These are phyloP conservation scores for Candida germanica DNA, from an alignment of 805 yeast genomes.

Conservation along the genomic window DNA sequence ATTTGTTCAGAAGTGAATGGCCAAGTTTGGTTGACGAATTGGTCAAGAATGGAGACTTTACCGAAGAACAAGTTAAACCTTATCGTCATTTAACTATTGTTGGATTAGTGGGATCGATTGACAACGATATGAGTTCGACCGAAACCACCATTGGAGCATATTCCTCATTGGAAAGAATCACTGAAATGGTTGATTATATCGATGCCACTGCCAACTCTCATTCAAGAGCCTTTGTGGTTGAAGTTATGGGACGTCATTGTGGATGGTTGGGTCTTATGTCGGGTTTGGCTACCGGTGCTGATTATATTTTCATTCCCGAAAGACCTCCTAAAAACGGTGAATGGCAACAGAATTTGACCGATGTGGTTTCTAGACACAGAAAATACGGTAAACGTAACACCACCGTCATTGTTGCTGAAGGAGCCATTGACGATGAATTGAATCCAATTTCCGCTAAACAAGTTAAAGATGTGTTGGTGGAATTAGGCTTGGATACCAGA, in stretches of 20 bases:
- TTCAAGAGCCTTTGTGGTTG: slow-evolving; percentile 79
- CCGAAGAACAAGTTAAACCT: slow-evolving; percentile 43
- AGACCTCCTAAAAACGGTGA: slow-evolving; percentile 60
- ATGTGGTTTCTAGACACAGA: slow-evolving; percentile 62
- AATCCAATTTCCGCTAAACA: slow-evolving; percentile 64
- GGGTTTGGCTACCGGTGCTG: slow-evolving; percentile 78
- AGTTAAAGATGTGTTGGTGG: slow-evolving; percentile 63
- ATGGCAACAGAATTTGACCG: slow-evolving; percentile 69
- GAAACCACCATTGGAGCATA: slow-evolving; percentile 81
- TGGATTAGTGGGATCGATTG: slow-evolving; percentile 81
- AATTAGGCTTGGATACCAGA: slow-evolving; percentile 72
- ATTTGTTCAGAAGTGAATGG: slow-evolving; percentile 74
- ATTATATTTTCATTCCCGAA: slow-evolving; percentile 77
- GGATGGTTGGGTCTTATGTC: slow-evolving; percentile 86
- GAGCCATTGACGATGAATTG: slow-evolving; percentile 70
- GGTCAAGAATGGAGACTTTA: slow-evolving; percentile 40
- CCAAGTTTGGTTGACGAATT: slow-evolving; percentile 65
- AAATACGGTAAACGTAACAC: slow-evolving; percentile 73
- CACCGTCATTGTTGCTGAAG: slow-evolving; percentile 79
- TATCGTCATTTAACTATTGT: slow-evolving; percentile 62
- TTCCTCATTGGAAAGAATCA: slow-evolving; percentile 72
- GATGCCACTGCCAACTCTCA: slow-evolving; percentile 84
- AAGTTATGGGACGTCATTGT: slow-evolving; percentile 89
- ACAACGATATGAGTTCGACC: slow-evolving; percentile 81
- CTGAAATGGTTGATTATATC: slow-evolving; percentile 73